A percentile compares a stretch with the other conserved stretches of the same genome.
Conservation (phyloP, 1,139 yeast species). For the Kluyveromyces marxianus region DNA sequence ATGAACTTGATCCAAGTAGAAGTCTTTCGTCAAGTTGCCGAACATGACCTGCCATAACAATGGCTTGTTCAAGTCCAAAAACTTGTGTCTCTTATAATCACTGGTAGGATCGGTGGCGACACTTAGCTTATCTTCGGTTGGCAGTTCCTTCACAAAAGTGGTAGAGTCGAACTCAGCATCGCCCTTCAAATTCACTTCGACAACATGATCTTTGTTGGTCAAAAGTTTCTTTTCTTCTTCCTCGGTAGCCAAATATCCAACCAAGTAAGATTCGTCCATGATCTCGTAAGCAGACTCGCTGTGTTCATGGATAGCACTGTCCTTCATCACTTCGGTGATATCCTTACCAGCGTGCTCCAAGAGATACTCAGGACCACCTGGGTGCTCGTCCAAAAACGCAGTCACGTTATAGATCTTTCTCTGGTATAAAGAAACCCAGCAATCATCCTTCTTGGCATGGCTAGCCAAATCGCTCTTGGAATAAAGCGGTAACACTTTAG, state of each 20-base stretch:
- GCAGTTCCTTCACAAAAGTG: slow-evolving; percentile 51
- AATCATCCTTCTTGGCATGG: slow-evolving; percentile 47
- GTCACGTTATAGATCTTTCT: slow-evolving; percentile 82
- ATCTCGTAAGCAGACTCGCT: slow-evolving; percentile 85
- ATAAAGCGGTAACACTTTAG: slow-evolving; percentile 37
- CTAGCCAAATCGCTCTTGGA: slow-evolving; percentile 38
- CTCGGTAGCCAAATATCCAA: slow-evolving; percentile 55
- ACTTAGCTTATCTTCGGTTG: slow-evolving; percentile 62
- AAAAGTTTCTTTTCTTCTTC: slow-evolving; percentile 53
- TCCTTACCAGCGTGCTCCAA: slow-evolving; percentile 78
- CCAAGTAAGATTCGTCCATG: slow-evolving; percentile 65
- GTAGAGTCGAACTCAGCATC: slow-evolving; percentile 37
- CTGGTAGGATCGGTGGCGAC: slow-evolving; percentile 69
- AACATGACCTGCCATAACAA: slow-evolving; percentile 69
- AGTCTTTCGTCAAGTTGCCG: slow-evolving; percentile 72
- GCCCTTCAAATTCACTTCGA: slow-evolving; percentile 35
- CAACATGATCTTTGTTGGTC: slow-evolving; percentile 32
- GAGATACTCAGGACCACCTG: slow-evolving; percentile 76
- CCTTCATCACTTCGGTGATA: slow-evolving; percentile 71
- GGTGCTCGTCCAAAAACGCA: slow-evolving; percentile 71
- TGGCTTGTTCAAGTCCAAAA: slow-evolving; percentile 78
- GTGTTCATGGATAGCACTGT: slow-evolving; percentile 60
- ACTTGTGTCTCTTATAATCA: slow-evolving; percentile 72
- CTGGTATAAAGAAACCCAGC: slow-evolving; percentile 72
- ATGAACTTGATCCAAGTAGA: slow-evolving; percentile 91